Evolutionary conservation across 352 stramenopile species (phyloP), one percentile per base, ranked within the genome.

Genomic region (Pythium plurisporium): DNA sequence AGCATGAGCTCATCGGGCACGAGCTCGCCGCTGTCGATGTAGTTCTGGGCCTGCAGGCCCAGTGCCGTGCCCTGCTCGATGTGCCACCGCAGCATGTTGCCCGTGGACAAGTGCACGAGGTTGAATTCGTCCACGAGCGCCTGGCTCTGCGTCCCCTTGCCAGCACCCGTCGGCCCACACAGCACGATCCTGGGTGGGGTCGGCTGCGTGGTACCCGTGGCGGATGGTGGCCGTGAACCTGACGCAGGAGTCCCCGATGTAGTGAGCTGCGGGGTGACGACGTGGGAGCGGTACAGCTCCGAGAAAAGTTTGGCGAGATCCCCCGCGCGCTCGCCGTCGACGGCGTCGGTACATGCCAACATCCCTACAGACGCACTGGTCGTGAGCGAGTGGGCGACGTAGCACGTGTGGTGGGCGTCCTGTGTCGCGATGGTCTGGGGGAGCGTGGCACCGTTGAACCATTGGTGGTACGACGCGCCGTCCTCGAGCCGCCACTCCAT

Each of bases 81-180:
- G 15, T 87, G 81, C 23, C 73, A 74, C 26, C 90, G 73, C 14
- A 97, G 70, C 75, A 96, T 95, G 61, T 95, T 82, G 9, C 88
- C 90, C 26, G 86, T 91, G 31, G 76, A 89, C 5, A 97, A 64
- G 63, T 97, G 88, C 20, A 96, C 82, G 15, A 97, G 65, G 48
- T 85, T 78, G 61, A 88, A 94, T 56, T 84, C 74, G 20, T 83
- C 62, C 14, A 67, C 76, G 33, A 96, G 48, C 34, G 96, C 72
- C 20, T 96, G 86, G 60, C 95, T 98, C 60, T 99, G 96, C 2
- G 94, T 99, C 27, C 93, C 88, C 58, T 98, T 99, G n/a, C 96
- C 95, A 12, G 79, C 79, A 0, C 91, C 95, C 1, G 95, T 96
- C 5, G 95, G 93, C 5, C 96, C 96, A 9, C 88, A 80, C 6